phyloP scores from a whole-genome alignment of 2,329 filamentous ascomycete genomes.

The Byssoonygena ceratinophila region DNA sequence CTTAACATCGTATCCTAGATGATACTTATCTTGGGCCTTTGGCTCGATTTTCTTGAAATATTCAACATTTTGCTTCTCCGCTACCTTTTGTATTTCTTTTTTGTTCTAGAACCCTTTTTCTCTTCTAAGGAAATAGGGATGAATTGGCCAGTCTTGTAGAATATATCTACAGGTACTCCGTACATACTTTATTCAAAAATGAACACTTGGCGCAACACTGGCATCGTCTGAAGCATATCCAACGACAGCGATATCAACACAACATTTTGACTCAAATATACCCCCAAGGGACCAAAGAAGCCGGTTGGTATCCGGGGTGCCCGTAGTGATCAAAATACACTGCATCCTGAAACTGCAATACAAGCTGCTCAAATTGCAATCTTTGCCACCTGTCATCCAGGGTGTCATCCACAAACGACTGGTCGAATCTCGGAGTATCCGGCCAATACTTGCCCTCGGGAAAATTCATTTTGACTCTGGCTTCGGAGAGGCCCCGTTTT shows the following conservation, averaged over 20 bases:
- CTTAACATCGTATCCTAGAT: not conserved
- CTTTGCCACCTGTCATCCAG: not conserved
- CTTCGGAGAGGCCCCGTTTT: not conserved
- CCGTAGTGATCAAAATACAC: not conserved
- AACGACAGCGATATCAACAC: not conserved
- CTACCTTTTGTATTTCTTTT: not conserved
- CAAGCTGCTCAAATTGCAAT: not conserved
- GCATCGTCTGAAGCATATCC: not conserved
- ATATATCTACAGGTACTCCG: no score
- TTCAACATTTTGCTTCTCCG: not conserved
- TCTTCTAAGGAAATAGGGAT: not conserved
- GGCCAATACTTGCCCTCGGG: slow-evolving; percentile 16
- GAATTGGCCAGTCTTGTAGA: not conserved
- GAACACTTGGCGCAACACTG: not conserved
- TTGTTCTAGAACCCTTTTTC: not conserved
- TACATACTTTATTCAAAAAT: not conserved
- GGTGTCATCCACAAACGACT: not conserved
- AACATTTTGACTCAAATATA: no score
- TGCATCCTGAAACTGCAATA: not conserved
- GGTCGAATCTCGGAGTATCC: slow-evolving; percentile 8
- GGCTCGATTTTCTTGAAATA: no score
- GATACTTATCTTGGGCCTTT: not conserved
- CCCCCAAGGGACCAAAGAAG: no score
- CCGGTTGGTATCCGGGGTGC: no score
- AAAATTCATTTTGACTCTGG: slow-evolving; percentile 2